These are phyloP conservation scores for Hypocrella siamensis DNA, from an alignment of 2,329 filamentous ascomycete genomes.

Conservation along the genomic window DNA sequence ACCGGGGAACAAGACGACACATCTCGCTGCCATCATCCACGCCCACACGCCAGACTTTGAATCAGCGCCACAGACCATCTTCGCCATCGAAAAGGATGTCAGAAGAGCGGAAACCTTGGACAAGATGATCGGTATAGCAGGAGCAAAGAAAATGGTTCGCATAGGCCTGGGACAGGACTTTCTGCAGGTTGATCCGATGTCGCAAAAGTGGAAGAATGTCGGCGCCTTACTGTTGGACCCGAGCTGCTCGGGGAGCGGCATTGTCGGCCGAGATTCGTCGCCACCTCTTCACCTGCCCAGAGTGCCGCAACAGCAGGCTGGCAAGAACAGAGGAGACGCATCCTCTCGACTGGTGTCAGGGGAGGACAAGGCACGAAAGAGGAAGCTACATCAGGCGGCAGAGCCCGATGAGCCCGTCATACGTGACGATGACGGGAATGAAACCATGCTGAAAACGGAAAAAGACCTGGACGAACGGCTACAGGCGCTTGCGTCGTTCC, in stretches of 20 bases:
- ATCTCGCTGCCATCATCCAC: conserved; percentile 62
- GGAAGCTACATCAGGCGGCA: conserved; percentile 25
- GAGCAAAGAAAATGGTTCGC: conserved; percentile 47
- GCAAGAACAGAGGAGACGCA: background rate
- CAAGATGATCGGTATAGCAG: conserved; percentile 72
- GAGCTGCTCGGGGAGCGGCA: conserved; percentile 90
- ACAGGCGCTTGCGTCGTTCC: conserved; percentile 61
- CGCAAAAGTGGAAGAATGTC: conserved; percentile 50
- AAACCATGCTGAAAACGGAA: conserved; percentile 33
- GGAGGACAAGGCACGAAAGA: conserved; percentile 21
- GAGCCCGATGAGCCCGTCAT: conserved; percentile 19
- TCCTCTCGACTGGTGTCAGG: conserved; percentile 8
- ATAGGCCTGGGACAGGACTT: conserved; percentile 72
- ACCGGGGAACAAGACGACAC: conserved; percentile 94
- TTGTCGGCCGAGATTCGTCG: conserved; percentile 73
- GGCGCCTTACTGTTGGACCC: conserved; percentile 75
- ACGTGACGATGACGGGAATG: conserved; percentile 43
- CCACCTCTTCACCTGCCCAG: conserved; percentile 47
- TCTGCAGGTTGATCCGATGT: conserved; percentile 52
- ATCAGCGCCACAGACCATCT: conserved; percentile 31
- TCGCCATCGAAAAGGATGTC: conserved; percentile 66
- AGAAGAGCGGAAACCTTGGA: conserved; percentile 58
- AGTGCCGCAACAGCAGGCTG: conserved; percentile 7
- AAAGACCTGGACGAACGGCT: conserved; percentile 49
- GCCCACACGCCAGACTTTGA: conserved; percentile 22